These are phyloP conservation scores for Metahyphopichia silvanorum DNA, from an alignment of 805 yeast species.

Conservation along the genomic window DNA sequence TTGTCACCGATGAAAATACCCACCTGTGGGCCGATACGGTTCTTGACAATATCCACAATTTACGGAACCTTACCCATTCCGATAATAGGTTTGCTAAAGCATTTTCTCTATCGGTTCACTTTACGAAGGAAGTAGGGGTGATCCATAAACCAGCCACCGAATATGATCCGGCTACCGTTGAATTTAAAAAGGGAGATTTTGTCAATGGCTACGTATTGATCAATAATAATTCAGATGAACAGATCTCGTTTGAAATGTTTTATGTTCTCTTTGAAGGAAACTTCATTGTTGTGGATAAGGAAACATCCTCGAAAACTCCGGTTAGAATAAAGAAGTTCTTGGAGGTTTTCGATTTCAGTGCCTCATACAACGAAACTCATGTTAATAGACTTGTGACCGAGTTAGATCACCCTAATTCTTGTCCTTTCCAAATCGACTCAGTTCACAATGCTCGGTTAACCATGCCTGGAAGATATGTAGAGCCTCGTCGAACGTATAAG, in stretches of 20 bases:
- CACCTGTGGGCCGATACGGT: constrained; percentile 34
- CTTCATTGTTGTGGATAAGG: constrained; percentile 21
- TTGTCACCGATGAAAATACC: constrained; percentile 33
- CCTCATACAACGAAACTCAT: constrained; percentile 43
- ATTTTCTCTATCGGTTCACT: constrained; percentile 23
- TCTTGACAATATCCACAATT: constrained; percentile 33
- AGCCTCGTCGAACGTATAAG: constrained; percentile 25
- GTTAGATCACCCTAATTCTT: constrained; percentile 7
- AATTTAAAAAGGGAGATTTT: constrained; percentile 66
- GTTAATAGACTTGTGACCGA: constrained; percentile 32
- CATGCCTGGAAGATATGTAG: constrained; percentile 13
- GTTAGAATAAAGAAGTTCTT: constrained; percentile 31
- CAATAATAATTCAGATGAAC: constrained; percentile 35
- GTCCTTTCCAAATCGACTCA: constrained; percentile 20
- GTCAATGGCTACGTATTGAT: constrained; percentile 54
- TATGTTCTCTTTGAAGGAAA: constrained; percentile 55
- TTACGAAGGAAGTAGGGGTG: constrained; percentile 33
- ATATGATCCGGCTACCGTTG: constrained; percentile 34
- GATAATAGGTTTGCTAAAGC: constrained; percentile 23
- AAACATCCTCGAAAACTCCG: constrained; percentile 8
- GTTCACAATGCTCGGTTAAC: constrained; percentile 20
- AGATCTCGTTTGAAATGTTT: constrained; percentile 61
- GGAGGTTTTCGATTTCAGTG: constrained; percentile 50
- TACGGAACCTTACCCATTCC: constrained; percentile 28
- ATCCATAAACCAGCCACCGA: constrained; percentile 21